Evolutionary conservation across 257 asterid species (phyloP).

Genomic region (Catharanthus roseus): DNA sequence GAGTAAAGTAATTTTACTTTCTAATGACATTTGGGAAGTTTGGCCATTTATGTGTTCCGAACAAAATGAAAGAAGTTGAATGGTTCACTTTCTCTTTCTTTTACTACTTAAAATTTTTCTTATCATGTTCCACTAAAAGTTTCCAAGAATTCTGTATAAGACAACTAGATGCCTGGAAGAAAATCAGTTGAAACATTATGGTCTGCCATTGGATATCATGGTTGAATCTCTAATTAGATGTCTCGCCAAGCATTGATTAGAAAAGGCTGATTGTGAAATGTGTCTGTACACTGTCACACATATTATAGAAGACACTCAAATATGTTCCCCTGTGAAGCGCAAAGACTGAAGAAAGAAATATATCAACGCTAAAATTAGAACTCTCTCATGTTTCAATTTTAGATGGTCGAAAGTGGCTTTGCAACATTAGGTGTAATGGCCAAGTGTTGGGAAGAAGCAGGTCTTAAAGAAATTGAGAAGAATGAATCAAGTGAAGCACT

Average conservation of each 20-base stretch:
- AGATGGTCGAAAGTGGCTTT: conserved; percentile 39
- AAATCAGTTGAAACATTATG: background rate
- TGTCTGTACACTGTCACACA: too few species aligned
- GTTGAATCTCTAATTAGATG: too few species aligned
- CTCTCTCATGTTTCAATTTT: conserved; percentile 5
- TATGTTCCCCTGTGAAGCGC: background rate
- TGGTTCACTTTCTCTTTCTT: background rate
- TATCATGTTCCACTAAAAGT: background rate
- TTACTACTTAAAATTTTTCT: background rate
- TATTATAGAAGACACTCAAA: background rate
- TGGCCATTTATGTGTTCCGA: background rate
- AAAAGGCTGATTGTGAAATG: too few species aligned
- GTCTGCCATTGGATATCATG: too few species aligned
- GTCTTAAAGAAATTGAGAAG: conserved; percentile 24
- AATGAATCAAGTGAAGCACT: conserved; percentile 22
- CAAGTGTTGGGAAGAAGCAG: conserved; percentile 32
- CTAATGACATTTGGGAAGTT: background rate
- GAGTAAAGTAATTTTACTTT: background rate
- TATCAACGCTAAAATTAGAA: background rate
- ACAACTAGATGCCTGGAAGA: too few species aligned
- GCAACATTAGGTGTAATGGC: conserved; percentile 40
- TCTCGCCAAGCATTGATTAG: too few species aligned
- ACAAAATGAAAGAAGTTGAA: background rate
- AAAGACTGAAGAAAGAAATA: background rate
- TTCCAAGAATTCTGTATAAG: background rate